These are phyloP conservation scores for Cladophialophora carrionii DNA, from an alignment of 2,329 filamentous ascomycete genomes.

Conservation along the genomic window DNA sequence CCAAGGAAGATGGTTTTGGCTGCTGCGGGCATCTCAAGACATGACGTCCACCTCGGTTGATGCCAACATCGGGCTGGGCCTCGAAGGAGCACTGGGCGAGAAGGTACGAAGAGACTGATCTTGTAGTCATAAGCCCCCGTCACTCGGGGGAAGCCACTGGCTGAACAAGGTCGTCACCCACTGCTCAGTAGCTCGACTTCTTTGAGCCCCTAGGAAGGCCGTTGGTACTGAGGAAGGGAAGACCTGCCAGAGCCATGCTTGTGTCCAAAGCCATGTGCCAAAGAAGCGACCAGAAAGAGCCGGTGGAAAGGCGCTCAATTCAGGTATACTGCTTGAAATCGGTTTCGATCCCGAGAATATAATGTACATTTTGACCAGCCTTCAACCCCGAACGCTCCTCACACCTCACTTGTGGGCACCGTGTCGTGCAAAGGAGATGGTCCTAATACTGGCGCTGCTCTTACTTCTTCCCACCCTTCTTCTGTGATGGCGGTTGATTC, in stretches of 20 bases:
- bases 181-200: not conserved
- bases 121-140: not conserved
- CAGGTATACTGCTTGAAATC: not conserved
- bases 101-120: not conserved
- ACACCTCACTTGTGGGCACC: not conserved
- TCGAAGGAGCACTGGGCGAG: not conserved
- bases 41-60: not conserved
- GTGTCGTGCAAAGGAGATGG: not conserved
- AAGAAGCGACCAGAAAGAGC: not conserved
- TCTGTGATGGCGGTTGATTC: constrained; percentile 41
- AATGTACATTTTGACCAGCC: not conserved
- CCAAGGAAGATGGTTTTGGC: not conserved
- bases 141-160: not conserved
- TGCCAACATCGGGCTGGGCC: not conserved
- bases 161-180: not conserved
- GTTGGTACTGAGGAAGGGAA: not conserved
- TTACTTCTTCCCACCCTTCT: constrained; percentile 36
- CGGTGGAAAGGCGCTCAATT: not conserved
- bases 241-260: not conserved
- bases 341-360: not conserved
- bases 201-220: not conserved
- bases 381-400: not conserved
- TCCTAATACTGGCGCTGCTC: not conserved
- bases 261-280: not conserved
- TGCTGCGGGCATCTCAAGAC: not conserved